Conservation (phyloP, 2,329 filamentous ascomycete species). For the Penicillium crustosum region DNA sequence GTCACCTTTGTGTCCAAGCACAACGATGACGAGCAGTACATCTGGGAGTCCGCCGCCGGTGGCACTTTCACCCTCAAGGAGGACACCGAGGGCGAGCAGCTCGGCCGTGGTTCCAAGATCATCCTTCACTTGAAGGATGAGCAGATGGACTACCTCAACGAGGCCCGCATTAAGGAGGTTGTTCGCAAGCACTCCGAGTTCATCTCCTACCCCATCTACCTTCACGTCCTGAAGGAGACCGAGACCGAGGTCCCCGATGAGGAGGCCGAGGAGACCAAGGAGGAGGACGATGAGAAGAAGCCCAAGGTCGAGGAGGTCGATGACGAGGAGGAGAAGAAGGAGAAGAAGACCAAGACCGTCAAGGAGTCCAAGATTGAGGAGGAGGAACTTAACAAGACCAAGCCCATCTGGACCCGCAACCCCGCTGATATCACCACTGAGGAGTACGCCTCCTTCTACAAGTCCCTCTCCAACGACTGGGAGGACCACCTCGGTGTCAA, state of each 20-base stretch:
- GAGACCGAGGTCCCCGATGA: conserved; percentile 99
- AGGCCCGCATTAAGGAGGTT: conserved; percentile 99
- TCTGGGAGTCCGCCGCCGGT: conserved; percentile 97
- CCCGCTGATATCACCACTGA: conserved; percentile 91
- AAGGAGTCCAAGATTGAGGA: conserved; percentile 99
- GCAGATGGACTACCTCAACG: conserved; percentile 97
- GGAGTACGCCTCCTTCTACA: conserved; percentile 99
- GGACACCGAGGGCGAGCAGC: conserved; percentile 85
- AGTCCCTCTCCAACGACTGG: conserved; percentile 99
- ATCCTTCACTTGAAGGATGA: conserved; percentile 99
- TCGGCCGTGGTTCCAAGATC: conserved; percentile 96
- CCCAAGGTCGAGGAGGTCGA: conserved; percentile 91
- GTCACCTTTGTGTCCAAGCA: conserved; percentile 96
- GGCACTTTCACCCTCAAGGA: conserved; percentile 92
- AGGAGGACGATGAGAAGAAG: conserved; percentile 87
- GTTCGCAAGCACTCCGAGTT: conserved; percentile 99
- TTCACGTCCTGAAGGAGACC: conserved; percentile 98
- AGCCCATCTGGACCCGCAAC: conserved; percentile 99
- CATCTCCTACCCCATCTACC: conserved; percentile 99
- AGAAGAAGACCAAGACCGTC: conserved; percentile 98
- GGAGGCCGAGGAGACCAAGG: conserved; percentile 73
- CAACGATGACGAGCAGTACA: conserved; percentile 99
- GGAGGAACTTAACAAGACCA: conserved; percentile 99
- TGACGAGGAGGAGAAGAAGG: conserved; percentile 77
- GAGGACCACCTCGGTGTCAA: conserved; percentile 99